Conservation (phyloP, 441 rosid species). For the Adansonia grandidieri region DNA sequence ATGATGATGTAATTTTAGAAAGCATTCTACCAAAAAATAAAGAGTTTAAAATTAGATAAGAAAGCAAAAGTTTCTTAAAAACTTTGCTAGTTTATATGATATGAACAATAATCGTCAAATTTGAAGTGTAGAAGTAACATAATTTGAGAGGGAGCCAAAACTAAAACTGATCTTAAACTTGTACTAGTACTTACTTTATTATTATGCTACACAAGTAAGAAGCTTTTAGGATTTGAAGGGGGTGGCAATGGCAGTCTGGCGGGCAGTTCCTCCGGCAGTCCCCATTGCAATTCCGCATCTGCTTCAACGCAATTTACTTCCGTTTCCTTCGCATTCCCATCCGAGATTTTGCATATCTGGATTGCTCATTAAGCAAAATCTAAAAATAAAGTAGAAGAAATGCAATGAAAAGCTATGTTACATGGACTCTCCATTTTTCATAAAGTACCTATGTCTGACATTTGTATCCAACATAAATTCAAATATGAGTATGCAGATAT, state of each 20-base stretch:
- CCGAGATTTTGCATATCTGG: conserved; percentile 75
- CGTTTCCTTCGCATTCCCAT: conserved; percentile 83
- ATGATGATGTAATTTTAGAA: neutral
- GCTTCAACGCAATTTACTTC: conserved; percentile 24
- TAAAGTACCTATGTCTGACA: too few species aligned
- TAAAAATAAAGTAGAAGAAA: conserved; percentile 9
- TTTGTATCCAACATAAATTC: too few species aligned
- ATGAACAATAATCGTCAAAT: neutral
- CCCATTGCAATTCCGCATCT: neutral
- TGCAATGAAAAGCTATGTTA: neutral
- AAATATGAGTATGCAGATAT: too few species aligned
- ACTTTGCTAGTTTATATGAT: neutral
- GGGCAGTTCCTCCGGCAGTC: neutral
- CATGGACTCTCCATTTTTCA: too few species aligned
- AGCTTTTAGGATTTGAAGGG: neutral
- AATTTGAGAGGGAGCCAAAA: neutral
- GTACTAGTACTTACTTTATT: neutral
- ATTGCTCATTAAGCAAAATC: conserved; percentile 46
- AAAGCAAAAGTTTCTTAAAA: neutral
- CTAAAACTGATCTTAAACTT: neutral
- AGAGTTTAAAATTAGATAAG: neutral
- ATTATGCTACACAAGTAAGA: neutral
- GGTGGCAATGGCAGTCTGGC: neutral
- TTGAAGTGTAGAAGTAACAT: neutral
- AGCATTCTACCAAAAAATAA: neutral